Percentiles rank a stretch among this genome's conserved stretches.
phyloP scores from a whole-genome alignment of 345 rosid species.

The Linum tenue region DNA sequence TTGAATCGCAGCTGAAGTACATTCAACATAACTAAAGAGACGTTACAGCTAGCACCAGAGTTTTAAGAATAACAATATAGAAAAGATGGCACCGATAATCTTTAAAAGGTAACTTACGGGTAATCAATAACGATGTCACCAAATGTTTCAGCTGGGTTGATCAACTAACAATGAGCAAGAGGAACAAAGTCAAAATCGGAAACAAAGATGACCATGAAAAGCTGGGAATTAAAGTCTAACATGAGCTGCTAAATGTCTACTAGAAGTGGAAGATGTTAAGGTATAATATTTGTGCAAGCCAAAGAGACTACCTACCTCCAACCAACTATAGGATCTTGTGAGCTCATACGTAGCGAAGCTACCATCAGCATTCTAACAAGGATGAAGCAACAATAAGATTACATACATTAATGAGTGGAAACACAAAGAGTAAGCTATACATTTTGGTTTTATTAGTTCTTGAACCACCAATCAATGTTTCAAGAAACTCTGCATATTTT shows the following conservation, averaged over 20 bases:
- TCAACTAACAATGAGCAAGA: not conserved
- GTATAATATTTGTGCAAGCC: not conserved
- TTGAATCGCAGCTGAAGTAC: conserved; percentile 16
- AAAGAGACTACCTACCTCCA: conserved; percentile 1
- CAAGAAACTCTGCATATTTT: too few species aligned
- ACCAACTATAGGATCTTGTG: conserved; percentile 2
- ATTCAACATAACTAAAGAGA: conserved; percentile 12
- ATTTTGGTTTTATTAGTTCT: too few species aligned
- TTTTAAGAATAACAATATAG: not conserved
- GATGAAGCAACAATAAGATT: not conserved
- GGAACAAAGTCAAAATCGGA: not conserved
- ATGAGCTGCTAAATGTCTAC: not conserved
- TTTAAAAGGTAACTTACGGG: conserved; percentile 2
- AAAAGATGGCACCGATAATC: not conserved
- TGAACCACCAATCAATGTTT: too few species aligned
- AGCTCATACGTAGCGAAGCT: not conserved
- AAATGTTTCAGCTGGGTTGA: conserved; percentile 11
- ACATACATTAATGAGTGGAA: too few species aligned
- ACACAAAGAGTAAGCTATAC: too few species aligned
- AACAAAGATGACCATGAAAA: not conserved
- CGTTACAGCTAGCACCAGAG: not conserved
- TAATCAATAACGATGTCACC: conserved; percentile 12
- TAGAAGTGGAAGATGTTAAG: not conserved
- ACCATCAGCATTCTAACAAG: conserved; percentile 1
- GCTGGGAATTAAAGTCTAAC: not conserved